These are phyloP conservation scores for Chalciporus piperatus DNA, from an alignment of 768 basidiomycete species.

Conservation along the genomic window DNA sequence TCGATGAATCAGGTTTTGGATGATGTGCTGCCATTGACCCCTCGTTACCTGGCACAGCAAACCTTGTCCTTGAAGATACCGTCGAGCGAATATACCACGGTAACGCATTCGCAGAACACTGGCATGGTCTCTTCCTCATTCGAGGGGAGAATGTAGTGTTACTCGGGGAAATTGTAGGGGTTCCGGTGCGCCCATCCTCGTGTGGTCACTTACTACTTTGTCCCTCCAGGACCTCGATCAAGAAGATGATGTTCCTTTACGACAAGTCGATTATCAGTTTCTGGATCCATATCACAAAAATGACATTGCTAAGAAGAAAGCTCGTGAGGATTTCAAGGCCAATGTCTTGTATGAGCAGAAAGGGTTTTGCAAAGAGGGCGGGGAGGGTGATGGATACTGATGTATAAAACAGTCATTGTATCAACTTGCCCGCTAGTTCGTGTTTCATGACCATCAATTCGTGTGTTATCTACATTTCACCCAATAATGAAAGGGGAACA, in stretches of 20 bases:
- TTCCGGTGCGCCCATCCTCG: constrained; percentile 4
- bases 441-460: background rate
- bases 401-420: constrained; percentile 11
- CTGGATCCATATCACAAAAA: constrained; percentile 71
- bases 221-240: constrained; percentile 77
- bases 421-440: constrained; percentile 2
- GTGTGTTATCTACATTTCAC: background rate
- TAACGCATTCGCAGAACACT: constrained; percentile 82
- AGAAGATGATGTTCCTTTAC: constrained; percentile 84
- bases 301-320: constrained; percentile 71
- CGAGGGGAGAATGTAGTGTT: constrained; percentile 98
- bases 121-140: constrained; percentile 89
- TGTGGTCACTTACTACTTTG: constrained; percentile 2
- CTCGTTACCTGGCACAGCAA: constrained; percentile 53
- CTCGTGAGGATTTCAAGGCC: constrained; percentile 80
- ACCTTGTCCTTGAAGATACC: constrained; percentile 94
- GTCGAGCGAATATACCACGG: constrained; percentile 93
- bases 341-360: constrained; percentile 78
- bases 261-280: constrained; percentile 67
- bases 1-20: background rate
- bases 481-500: constrained; percentile 4
- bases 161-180: constrained; percentile 90
- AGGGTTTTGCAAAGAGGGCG: constrained; percentile 93
- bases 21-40: constrained; percentile 1
- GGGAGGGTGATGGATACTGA: constrained; percentile 94